Evolutionary conservation across 805 yeast species (phyloP), one percentile per base, ranked within the genome.

Genomic region (Cyberlindnera veronae): DNA sequence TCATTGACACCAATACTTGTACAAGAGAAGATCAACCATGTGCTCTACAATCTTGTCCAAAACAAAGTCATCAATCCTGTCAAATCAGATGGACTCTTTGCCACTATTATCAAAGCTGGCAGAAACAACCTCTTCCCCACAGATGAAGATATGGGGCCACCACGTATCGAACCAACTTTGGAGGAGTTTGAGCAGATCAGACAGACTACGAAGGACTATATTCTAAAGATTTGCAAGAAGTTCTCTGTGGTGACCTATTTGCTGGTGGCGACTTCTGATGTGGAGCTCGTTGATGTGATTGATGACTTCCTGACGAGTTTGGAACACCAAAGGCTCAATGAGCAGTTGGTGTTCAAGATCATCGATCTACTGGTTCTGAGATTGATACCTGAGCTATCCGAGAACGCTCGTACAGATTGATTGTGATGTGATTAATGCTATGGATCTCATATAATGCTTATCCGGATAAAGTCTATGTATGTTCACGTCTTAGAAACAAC

Each of bases 101-200:
- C 53, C 2, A 39, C 39, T 2, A 32, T 57, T 4, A 21, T 72
- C 6, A 48, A 49, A n/a, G 47, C 51, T 12, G 45, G 64, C 3
- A 54, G 79, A 38, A 54, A 57, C 22, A 53, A 60, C 22, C 46
- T 74, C n/a, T 75, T 74, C 43, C 79, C 80, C 3, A 57, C 56
- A 19, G 77, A 75, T 51, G 71, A 67, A 13, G 54, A 55, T n/a
- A 67, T 76, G 71, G 79, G 79, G 0, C 72, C 74, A 4, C 64
- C 72, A 5, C 51, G 72, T 17, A 50, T 60, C 3, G 58, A 63
- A n/a, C 78, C 80, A 1, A 54, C 58, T 10, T 60, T 54, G 1
- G 64, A 56, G 17, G 74, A 71, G 42, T 66, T 67, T 40, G 59
- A 54, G 21, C 46, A 46, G 3, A 51, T 64, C 18, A 60, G 63